These are phyloP conservation scores for Plasmopara viticola DNA, from an alignment of 352 stramenopile species.

Conservation along the genomic window DNA sequence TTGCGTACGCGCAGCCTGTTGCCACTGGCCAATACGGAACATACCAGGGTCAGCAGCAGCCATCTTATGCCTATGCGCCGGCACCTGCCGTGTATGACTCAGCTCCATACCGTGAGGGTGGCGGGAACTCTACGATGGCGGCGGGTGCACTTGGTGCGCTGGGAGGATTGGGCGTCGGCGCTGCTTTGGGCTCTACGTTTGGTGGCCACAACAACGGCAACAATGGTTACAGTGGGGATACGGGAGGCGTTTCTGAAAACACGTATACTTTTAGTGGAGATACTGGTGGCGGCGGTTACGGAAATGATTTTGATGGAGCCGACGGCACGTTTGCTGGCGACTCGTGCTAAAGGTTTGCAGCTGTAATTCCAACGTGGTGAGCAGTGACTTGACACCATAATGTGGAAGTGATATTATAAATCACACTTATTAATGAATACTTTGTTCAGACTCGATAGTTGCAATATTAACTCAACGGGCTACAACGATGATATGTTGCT, in stretches of 20 bases:
- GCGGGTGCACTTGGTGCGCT: conserved; percentile 40
- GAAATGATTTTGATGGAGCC: conserved; percentile 22
- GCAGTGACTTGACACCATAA: no score
- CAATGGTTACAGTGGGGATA: conserved; percentile 31
- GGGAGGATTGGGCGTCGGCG: conserved; percentile 42
- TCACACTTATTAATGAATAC: no score
- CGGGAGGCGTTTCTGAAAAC: conserved; percentile 26
- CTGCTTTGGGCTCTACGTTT: conserved; percentile 41
- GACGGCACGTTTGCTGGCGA: conserved; percentile 46
- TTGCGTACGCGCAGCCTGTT: conserved; percentile 33
- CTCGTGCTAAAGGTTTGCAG: conserved; percentile 22
- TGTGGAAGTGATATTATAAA: no score
- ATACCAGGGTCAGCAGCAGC: conserved; percentile 27
- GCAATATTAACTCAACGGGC: no score
- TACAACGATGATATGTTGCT: no score
- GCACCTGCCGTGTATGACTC: conserved; percentile 27
- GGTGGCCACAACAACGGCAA: conserved; percentile 18
- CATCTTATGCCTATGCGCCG: conserved; percentile 46
- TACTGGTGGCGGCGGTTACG: conserved; percentile 32
- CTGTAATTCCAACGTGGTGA: no score
- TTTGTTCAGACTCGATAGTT: no score
- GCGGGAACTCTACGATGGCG: conserved; percentile 16
- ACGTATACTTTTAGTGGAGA: conserved; percentile 55
- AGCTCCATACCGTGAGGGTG: conserved; percentile 15
- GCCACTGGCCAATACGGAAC: conserved; percentile 38